These are phyloP conservation scores for Kalanchoe fedtschenkoi DNA, from an alignment of 164 flowering plant genomes.

Conservation along the genomic window DNA sequence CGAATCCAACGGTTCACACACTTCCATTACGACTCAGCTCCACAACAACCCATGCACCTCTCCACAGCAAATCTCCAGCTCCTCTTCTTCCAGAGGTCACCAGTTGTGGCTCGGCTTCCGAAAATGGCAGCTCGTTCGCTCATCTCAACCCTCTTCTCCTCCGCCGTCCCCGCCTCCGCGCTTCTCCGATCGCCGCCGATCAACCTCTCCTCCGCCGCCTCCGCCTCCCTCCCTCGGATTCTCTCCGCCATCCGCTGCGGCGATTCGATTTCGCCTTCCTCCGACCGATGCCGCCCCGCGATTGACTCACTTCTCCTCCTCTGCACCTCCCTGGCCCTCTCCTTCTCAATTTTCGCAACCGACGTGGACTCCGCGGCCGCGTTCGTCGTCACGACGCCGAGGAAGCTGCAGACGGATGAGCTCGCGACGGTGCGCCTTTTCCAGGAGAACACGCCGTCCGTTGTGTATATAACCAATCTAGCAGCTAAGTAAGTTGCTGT, in stretches of 20 bases:
- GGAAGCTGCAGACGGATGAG: conserved; percentile 89
- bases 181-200: neutral
- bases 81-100: neutral
- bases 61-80: neutral
- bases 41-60: too few species aligned
- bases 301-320: conserved; percentile 39
- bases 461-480: conserved; percentile 91
- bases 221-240: neutral
- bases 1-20: too few species aligned
- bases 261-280: neutral
- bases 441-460: conserved; percentile 91
- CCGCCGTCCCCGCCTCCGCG: neutral
- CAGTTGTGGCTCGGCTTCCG: neutral
- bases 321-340: conserved; percentile 58
- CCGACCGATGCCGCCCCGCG: neutral
- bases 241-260: neutral
- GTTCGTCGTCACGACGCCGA: conserved; percentile 56
- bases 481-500: conserved; percentile 43
- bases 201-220: neutral
- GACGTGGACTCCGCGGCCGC: conserved; percentile 70
- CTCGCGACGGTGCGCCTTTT: conserved; percentile 89
- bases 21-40: too few species aligned
- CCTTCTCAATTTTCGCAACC: conserved; percentile 37
- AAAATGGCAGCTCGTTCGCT: conserved; percentile 6
- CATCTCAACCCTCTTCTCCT: neutral